A percentile compares a stretch with the other conserved stretches of the same genome.
phyloP scores from a whole-genome alignment of 2,329 filamentous ascomycete genomes.

The Mycosphaerelloides madeirae region DNA sequence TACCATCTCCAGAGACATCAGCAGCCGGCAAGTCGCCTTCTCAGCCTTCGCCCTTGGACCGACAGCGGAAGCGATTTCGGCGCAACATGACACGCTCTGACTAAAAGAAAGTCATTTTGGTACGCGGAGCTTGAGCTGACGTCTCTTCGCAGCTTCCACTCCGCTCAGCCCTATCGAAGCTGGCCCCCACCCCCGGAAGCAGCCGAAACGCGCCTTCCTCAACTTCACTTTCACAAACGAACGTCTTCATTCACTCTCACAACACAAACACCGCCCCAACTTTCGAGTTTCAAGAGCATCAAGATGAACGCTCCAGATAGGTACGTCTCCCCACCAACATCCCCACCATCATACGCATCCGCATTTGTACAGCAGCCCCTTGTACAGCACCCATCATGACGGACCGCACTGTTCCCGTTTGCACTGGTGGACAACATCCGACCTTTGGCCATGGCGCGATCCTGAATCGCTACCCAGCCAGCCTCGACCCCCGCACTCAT shows the following conservation, averaged over 20 bases:
- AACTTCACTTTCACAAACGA: neutral
- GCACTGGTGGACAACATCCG: constrained; percentile 8
- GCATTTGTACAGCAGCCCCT: constrained; percentile 5
- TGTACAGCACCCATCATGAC: constrained; percentile 9
- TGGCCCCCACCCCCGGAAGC: no score
- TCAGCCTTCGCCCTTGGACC: no score
- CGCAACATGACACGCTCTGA: no score
- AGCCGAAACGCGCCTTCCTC: neutral
- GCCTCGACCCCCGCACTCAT: constrained; percentile 16
- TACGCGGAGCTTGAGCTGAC: neutral
- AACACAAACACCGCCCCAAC: neutral
- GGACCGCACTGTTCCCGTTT: constrained; percentile 1
- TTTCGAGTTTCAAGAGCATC: constrained; percentile 17
- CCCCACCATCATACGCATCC: constrained; percentile 4
- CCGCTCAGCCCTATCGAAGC: no score
- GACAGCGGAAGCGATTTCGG: no score
- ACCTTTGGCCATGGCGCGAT: constrained; percentile 8
- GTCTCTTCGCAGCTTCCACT: constrained; percentile 3
- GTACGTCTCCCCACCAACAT: constrained; percentile 35
- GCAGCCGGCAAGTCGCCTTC: constrained; percentile 1
- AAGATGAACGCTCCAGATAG: constrained; percentile 53
- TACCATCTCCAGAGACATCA: constrained; percentile 11
- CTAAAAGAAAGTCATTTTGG: no score
- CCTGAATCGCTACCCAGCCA: constrained; percentile 11
- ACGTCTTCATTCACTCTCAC: neutral